Conservation (phyloP, 2,329 filamentous ascomycete species). For the Colletotrichum sansevieriae region DNA sequence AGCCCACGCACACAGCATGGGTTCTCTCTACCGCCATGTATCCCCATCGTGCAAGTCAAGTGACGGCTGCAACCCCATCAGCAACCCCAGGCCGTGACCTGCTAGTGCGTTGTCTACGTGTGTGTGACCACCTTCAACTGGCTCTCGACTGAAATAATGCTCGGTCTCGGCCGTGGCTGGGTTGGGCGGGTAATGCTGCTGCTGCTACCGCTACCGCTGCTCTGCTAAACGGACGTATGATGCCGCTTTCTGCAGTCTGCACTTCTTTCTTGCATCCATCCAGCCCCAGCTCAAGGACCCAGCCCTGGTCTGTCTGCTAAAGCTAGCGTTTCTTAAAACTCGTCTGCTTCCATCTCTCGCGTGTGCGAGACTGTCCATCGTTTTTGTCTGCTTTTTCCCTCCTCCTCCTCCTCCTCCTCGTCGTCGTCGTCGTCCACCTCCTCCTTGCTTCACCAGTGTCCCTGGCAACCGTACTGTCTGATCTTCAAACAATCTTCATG, state of each 20-base stretch:
- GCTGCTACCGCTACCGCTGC: not conserved
- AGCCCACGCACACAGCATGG: not conserved
- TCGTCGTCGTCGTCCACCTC: no score
- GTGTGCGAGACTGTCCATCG: slow-evolving; percentile 16
- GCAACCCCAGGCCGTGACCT: slow-evolving; percentile 3
- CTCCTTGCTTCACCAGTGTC: slow-evolving; percentile 45
- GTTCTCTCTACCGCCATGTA: slow-evolving; percentile 7
- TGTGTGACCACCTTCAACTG: slow-evolving; percentile 45
- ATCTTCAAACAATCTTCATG: slow-evolving; percentile 52
- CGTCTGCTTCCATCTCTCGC: slow-evolving; percentile 48
- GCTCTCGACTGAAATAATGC: slow-evolving; percentile 44
- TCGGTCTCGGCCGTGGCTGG: slow-evolving; percentile 52
- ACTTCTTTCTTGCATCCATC: slow-evolving; percentile 39
- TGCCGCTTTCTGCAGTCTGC: slow-evolving; percentile 37
- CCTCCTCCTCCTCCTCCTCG: slow-evolving; percentile 48
- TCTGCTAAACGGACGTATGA: slow-evolving; percentile 27
- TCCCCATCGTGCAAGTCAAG: slow-evolving; percentile 34
- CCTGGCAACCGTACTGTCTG: slow-evolving; percentile 50
- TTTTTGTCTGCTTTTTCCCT: slow-evolving; percentile 48
- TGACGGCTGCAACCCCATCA: slow-evolving; percentile 28
- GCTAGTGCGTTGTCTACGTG: slow-evolving; percentile 25
- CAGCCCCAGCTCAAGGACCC: slow-evolving; percentile 23
- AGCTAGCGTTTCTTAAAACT: slow-evolving; percentile 44
- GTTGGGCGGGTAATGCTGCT: slow-evolving; percentile 28
- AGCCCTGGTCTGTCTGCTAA: slow-evolving; percentile 18